phyloP scores from a whole-genome alignment of 768 basidiomycete genomes.

The Kwoniella europaea region DNA sequence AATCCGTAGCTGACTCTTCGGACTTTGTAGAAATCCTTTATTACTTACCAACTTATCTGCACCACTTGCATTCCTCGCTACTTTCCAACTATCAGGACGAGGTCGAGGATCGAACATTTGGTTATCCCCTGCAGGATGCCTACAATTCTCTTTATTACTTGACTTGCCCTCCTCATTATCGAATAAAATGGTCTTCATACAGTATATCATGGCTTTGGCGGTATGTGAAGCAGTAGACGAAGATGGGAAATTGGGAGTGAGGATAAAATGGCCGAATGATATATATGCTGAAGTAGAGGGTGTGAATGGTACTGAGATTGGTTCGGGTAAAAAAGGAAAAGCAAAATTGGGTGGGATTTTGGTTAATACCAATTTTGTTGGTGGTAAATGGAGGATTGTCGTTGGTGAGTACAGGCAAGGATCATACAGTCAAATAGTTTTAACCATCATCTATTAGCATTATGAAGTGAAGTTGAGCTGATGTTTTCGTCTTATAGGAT shows the following conservation, averaged over 20 bases:
- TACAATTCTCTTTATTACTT: constrained; percentile 78
- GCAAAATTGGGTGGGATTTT: constrained; percentile 87
- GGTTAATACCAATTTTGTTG: constrained; percentile 82
- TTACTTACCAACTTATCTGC: constrained; percentile 72
- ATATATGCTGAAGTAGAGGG: constrained; percentile 70
- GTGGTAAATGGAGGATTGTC: constrained; percentile 73
- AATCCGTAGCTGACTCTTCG: background rate
- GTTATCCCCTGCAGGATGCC: constrained; percentile 89
- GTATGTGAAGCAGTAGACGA: constrained; percentile 83
- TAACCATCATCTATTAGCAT: too few species aligned
- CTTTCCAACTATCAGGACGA: constrained; percentile 82
- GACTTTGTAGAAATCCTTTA: constrained; percentile 70
- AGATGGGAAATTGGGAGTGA: constrained; percentile 66
- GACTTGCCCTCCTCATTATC: constrained; percentile 66
- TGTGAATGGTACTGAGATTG: constrained; percentile 60
- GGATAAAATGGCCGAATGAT: constrained; percentile 97
- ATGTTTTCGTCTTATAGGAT: constrained; percentile 64
- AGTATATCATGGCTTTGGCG: constrained; percentile 88
- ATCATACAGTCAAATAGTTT: too few species aligned
- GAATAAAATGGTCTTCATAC: constrained; percentile 79
- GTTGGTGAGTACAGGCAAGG: constrained; percentile 66
- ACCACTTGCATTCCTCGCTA: constrained; percentile 81
- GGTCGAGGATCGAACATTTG: constrained; percentile 88
- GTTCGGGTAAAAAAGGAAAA: constrained; percentile 61
- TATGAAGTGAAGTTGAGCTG: background rate